Conservation (phyloP, 2,329 filamentous ascomycete genomes). For the Didymella pinodella region DNA sequence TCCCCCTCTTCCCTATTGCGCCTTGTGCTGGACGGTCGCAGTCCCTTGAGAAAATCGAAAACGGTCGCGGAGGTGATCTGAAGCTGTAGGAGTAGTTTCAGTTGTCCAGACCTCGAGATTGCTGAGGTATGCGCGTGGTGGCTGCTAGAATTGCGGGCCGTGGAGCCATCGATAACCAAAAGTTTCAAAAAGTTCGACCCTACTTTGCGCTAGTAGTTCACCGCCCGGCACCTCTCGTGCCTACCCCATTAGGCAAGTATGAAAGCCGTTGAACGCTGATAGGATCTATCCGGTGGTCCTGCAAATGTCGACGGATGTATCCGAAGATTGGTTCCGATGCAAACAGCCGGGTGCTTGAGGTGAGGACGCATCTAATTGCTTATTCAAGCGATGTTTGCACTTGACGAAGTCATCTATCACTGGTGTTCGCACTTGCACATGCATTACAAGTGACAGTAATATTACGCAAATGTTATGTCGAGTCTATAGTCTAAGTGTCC, state of each 20-base stretch:
- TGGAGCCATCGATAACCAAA: conserved; percentile 28
- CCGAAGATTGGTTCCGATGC: neutral
- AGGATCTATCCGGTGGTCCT: conserved; percentile 1
- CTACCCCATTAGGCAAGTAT: conserved; percentile 3
- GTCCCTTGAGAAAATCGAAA: neutral
- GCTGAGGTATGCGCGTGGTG: conserved; percentile 14
- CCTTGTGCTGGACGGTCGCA: conserved; percentile 1
- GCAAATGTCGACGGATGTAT: conserved; percentile 1
- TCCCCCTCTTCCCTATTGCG: conserved; percentile 35
- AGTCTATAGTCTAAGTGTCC: conserved; percentile 3
- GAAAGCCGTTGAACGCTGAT: neutral
- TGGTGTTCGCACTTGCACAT: neutral
- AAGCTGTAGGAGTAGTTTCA: conserved; percentile 1
- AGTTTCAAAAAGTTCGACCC: neutral
- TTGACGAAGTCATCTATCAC: neutral
- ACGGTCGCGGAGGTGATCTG: conserved; percentile 13
- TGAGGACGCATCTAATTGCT: neutral
- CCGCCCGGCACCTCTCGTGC: conserved; percentile 3
- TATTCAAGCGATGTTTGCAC: neutral
- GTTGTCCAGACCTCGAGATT: conserved; percentile 12
- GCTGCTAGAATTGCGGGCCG: conserved; percentile 20
- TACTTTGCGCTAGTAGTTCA: neutral
- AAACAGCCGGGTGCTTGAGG: neutral
- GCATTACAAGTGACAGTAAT: neutral
- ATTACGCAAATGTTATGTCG: neutral